Conservation (phyloP, 768 basidiomycete species). For the Mycena venus region DNA sequence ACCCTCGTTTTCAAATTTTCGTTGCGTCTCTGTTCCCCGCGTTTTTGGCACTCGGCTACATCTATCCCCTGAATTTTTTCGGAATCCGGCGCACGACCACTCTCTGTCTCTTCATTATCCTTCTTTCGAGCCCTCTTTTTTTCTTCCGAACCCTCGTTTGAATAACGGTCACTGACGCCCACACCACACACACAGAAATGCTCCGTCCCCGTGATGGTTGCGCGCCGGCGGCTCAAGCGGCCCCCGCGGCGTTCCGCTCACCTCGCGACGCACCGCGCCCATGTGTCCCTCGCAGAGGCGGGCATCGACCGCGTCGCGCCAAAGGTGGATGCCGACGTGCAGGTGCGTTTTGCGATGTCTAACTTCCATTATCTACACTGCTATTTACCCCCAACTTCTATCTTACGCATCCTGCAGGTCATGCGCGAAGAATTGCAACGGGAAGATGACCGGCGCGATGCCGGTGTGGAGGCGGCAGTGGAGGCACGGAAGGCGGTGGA, state of each 20-base stretch:
- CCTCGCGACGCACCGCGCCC: constrained; percentile 83
- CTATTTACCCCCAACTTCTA: background rate
- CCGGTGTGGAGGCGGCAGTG: constrained; percentile 41
- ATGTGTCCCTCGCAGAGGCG: constrained; percentile 89
- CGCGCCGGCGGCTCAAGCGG: constrained; percentile 90
- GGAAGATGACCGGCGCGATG: constrained; percentile 68
- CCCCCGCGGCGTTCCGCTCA: constrained; percentile 87
- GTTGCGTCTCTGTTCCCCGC: no score
- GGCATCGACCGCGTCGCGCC: constrained; percentile 90
- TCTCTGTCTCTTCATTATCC: background rate
- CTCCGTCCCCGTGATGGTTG: constrained; percentile 97
- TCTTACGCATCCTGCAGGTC: constrained; percentile 45
- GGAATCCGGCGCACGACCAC: no score
- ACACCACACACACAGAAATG: no score
- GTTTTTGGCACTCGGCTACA: no score
- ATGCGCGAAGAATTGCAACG: constrained; percentile 84
- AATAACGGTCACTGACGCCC: no score
- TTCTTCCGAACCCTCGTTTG: background rate
- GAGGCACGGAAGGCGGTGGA: constrained; percentile 28
- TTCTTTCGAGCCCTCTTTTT: background rate
- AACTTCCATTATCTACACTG: background rate
- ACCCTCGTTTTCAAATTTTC: no score
- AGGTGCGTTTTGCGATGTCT: constrained; percentile 36
- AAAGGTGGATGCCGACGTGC: constrained; percentile 89
- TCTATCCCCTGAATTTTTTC: no score